phyloP scores from a whole-genome alignment of 192 early-diverging fungal genomes.

The Coemansia sp. region DNA sequence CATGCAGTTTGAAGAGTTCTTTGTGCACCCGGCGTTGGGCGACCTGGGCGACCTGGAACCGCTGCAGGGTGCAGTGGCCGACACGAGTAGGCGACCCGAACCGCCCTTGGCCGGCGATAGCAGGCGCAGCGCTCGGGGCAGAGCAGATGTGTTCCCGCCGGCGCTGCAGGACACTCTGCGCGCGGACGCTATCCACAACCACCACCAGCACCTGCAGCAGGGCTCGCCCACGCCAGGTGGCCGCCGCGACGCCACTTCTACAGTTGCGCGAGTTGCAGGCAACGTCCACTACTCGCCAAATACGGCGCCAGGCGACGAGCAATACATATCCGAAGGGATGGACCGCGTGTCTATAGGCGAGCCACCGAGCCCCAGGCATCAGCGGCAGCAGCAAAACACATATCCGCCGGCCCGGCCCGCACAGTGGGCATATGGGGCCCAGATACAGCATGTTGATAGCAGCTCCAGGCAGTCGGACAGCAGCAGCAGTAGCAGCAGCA shows the following conservation, averaged over 20 bases:
- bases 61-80: neutral
- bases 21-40: constrained; percentile 68
- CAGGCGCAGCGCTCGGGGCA: no score
- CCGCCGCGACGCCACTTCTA: no score
- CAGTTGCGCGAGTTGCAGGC: no score
- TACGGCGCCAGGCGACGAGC: no score
- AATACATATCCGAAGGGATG: no score
- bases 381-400: neutral
- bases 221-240: neutral
- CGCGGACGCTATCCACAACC: constrained; percentile 14
- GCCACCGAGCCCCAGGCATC: neutral
- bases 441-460: no score
- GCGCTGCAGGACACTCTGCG: no score
- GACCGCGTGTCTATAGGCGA: constrained; percentile 6
- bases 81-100: neutral
- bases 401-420: constrained; percentile 1
- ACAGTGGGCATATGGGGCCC: no score
- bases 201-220: constrained; percentile 8
- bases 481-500: constrained; percentile 2
- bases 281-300: no score
- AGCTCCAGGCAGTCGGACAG: neutral
- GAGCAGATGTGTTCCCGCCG: no score
- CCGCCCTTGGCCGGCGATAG: neutral
- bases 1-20: constrained; percentile 92
- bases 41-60: neutral